phyloP scores from a whole-genome alignment of 768 basidiomycete genomes.

The Rhodosporidiobolus sp. region DNA sequence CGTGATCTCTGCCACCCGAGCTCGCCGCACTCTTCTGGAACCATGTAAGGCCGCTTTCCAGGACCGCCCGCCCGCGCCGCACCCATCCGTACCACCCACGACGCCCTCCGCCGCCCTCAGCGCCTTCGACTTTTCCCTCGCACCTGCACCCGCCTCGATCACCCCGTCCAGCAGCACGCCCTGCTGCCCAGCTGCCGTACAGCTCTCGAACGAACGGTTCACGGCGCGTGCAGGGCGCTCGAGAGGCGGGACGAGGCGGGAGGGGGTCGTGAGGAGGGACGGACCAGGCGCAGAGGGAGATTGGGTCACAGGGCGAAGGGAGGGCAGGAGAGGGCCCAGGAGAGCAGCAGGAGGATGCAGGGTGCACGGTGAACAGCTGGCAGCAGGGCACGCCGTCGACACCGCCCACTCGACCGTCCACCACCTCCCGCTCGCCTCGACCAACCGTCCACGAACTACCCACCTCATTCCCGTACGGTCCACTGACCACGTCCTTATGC shows the following conservation, averaged over 20 bases:
- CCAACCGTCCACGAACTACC: too few species aligned
- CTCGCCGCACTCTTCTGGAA: constrained; percentile 11
- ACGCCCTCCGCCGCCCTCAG: neutral
- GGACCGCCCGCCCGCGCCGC: too few species aligned
- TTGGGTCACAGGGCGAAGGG: neutral
- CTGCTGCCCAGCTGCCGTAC: neutral
- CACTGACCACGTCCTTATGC: neutral
- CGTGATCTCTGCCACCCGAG: neutral
- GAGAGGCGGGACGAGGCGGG: neutral
- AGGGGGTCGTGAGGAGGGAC: too few species aligned
- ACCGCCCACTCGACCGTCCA: neutral
- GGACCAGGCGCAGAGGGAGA: neutral
- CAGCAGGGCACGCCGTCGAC: neutral
- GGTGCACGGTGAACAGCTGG: neutral
- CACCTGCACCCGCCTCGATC: neutral
- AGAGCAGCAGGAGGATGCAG: neutral
- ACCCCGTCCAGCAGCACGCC: neutral
- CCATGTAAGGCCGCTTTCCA: neutral
- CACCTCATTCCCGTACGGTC: neutral
- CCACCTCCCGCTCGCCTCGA: neutral
- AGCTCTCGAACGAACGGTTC: too few species aligned
- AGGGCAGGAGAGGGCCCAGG: neutral
- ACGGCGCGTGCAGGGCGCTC: neutral
- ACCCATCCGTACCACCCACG: neutral
- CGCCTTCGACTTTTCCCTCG: neutral